Base-by-base conservation (phyloP, 768 basidiomycete species). In the Collybiopsis confluens region DNA sequence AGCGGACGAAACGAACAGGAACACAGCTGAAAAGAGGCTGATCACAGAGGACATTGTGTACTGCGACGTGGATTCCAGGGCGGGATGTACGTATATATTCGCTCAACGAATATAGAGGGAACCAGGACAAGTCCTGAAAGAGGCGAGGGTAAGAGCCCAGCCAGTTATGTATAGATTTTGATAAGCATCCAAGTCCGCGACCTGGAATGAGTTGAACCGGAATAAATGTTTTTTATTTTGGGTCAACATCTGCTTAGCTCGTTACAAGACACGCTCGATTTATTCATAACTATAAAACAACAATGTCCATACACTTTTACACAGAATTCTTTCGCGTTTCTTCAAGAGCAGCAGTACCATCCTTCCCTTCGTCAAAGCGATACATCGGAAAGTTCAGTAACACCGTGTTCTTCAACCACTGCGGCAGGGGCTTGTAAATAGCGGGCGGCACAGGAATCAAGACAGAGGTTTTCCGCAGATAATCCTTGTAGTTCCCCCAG, bases 381-480 rank as follows among this genome's bases (percentile, higher is more conserved):
- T 80, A 88, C 58, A 86, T 73, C 7, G 82, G 77, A 50, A 83
- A 80, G 58, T 89, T 86, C 26, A 88, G 59, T 54, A 88, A 61
- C 9, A 87, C 6, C 1, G 78, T 80, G 56, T 65, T 64, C 67
- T 88, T 88, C 49, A 86, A 13, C 50, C 73, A 64, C 0, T 47
- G 52, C 2, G 86, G 86, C 4, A 88, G 57, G 3, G 65, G 72
- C 18, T 65, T 65, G 61, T 88, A 88, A 1, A 87, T 5, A 0
- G 62, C 47, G 0, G 80, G 84, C 0, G 84, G 85, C 18, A 87
- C 55, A 2, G 85, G 85, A 28, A 86, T 66, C 38, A 87, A 63
- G 56, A 87, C 78, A 2, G 82, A 83, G 2, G 85, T 88, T 45
- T 68, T 64, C 18, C 67, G 61, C 28, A 85, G 73, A 62, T 87